These are phyloP conservation scores for Brasenia schreberi DNA, from an alignment of 164 flowering plant genomes.

Conservation along the genomic window DNA sequence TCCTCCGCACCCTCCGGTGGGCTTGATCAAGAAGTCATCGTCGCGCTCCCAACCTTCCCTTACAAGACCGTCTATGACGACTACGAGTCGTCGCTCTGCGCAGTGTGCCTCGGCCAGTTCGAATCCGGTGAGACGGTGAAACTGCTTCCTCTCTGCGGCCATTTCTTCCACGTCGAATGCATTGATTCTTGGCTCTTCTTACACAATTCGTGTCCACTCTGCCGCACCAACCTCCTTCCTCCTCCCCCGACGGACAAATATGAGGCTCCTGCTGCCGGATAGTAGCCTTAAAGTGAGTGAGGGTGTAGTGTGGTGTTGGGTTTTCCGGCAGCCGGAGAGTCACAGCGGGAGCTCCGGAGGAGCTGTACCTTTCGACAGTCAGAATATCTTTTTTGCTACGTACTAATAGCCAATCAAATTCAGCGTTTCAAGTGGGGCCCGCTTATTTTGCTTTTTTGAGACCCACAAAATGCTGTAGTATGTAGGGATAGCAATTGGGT, in stretches of 20 bases:
- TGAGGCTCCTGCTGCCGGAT: no score
- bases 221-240: slow-evolving; percentile 27
- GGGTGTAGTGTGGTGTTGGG: no score
- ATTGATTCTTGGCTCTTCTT: slow-evolving; percentile 75
- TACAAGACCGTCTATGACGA: slow-evolving; percentile 18
- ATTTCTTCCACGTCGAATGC: slow-evolving; percentile 47
- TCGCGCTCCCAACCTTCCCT: slow-evolving; percentile 28
- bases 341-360: no score
- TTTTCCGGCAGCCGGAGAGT: no score
- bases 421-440: no score
- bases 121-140: slow-evolving; percentile 37
- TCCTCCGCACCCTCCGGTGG: slow-evolving; percentile 24
- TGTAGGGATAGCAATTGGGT: no score
- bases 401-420: no score
- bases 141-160: slow-evolving; percentile 42
- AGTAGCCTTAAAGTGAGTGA: no score
- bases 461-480: no score
- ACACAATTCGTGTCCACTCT: slow-evolving; percentile 62
- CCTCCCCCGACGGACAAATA: not conserved
- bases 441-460: no score
- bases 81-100: slow-evolving; percentile 45
- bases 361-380: no score
- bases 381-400: no score
- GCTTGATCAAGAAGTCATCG: slow-evolving; percentile 59
- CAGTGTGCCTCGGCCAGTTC: slow-evolving; percentile 75